Percentiles rank a stretch among this genome's conserved stretches.
Conservation (phyloP, 106 monocot genomes). For the Iris macrosiphon region DNA sequence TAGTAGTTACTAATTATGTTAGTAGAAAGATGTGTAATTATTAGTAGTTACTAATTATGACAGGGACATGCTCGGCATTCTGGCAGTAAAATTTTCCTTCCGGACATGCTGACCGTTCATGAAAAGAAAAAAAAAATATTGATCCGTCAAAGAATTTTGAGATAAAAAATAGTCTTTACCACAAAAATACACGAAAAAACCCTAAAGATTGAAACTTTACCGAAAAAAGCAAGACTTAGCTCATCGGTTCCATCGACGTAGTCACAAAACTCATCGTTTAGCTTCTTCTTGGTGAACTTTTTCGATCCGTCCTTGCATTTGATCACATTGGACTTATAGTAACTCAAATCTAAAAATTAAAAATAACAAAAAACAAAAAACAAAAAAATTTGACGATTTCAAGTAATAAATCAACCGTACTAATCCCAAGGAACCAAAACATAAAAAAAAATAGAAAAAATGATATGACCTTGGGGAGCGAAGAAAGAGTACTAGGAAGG, state of each 20-base stretch:
- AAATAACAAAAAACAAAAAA: not conserved
- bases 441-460: not conserved
- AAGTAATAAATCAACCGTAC: not conserved
- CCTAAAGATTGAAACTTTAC: no score
- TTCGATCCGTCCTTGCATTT: slow-evolving; percentile 94
- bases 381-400: not conserved
- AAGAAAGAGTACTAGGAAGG: slow-evolving; percentile 42
- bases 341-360: slow-evolving; percentile 45
- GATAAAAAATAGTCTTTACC: not conserved
- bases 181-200: not conserved
- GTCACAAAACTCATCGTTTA: slow-evolving; percentile 97
- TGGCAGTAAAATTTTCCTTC: slow-evolving; percentile 91
- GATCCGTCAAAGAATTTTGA: not conserved
- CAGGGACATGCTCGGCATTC: slow-evolving; percentile 72
- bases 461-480: slow-evolving; percentile 46
- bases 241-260: slow-evolving; percentile 96
- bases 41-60: no score
- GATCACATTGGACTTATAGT: slow-evolving; percentile 68
- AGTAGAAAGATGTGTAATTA: no score
- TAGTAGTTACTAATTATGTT: no score
- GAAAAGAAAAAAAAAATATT: slow-evolving; percentile 15
- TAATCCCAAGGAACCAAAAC: no score
- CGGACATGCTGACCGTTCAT: slow-evolving; percentile 98
- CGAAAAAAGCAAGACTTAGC: slow-evolving; percentile 52
- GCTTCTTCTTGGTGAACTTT: slow-evolving; percentile 67